Evolutionary conservation across 257 asterid genomes (phyloP).

Genomic region (Solanum virginianum): DNA sequence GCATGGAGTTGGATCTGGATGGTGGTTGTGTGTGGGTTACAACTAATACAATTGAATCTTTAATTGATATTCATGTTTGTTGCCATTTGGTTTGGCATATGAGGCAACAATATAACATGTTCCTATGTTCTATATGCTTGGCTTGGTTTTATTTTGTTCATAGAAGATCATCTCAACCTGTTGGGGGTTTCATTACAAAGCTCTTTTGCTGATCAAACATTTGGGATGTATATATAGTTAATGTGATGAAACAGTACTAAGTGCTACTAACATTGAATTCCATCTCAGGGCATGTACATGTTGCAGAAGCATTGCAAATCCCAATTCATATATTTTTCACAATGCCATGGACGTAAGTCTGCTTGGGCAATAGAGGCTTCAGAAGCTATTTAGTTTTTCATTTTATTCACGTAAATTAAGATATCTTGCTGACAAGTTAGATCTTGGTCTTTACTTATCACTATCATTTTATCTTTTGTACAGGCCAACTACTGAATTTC

Average conservation of each 20-base stretch:
- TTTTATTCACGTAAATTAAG: conserved; percentile 2
- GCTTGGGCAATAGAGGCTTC: conserved; percentile 2
- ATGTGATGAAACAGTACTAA: not conserved
- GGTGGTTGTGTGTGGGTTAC: not conserved
- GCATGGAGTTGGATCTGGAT: not conserved
- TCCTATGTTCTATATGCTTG: not conserved
- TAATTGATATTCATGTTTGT: not conserved
- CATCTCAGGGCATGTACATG: conserved; percentile 72
- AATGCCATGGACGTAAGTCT: conserved; percentile 98
- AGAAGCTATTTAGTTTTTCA: not conserved
- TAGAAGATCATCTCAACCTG: not conserved
- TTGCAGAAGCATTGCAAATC: conserved; percentile 73
- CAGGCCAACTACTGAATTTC: conserved; percentile 88
- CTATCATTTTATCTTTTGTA: not conserved
- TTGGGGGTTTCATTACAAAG: not conserved
- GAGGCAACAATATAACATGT: not conserved
- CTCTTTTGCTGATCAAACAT: not conserved
- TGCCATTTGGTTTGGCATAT: not conserved
- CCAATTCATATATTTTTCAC: conserved; percentile 85
- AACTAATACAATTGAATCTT: not conserved
- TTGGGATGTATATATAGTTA: not conserved
- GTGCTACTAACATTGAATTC: not conserved
- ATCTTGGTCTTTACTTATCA: not conserved
- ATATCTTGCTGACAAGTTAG: not conserved
- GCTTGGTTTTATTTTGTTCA: not conserved